These are phyloP conservation scores for Escallonia herrerae DNA, from an alignment of 129 eudicot genomes.

Conservation along the genomic window DNA sequence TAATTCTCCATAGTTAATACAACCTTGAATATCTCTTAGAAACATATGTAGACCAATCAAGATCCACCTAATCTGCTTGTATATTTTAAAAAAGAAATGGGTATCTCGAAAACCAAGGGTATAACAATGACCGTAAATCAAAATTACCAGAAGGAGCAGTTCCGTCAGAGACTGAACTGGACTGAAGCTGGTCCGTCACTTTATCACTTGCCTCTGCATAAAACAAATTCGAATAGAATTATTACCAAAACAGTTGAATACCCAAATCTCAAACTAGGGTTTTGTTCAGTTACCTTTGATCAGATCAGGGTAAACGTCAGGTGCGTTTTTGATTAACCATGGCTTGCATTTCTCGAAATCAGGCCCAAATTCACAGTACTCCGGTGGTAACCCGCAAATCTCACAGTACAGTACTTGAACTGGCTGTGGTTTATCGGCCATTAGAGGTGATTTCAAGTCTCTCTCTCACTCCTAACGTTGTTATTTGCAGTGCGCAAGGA, in stretches of 20 bases:
- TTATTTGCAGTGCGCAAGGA: too few species aligned
- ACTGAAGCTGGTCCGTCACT: too few species aligned
- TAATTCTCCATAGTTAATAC: too few species aligned
- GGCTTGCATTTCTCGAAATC: constrained; percentile 87
- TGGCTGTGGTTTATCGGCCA: constrained; percentile 74
- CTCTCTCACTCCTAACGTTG: background rate
- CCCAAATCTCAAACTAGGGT: constrained; percentile 4
- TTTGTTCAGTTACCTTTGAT: constrained; percentile 28
- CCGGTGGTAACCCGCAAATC: constrained; percentile 61
- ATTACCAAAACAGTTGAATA: constrained; percentile 27
- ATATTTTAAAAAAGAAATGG: too few species aligned
- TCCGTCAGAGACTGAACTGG: constrained; percentile 11
- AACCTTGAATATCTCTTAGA: too few species aligned
- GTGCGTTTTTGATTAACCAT: constrained; percentile 77
- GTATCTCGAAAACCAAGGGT: background rate
- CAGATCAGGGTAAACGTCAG: constrained; percentile 57
- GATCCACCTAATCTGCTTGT: too few species aligned
- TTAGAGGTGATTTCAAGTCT: constrained; percentile 5
- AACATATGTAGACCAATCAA: too few species aligned
- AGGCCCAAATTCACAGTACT: constrained; percentile 72
- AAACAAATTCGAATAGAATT: background rate
- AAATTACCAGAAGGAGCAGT: constrained; percentile 35
- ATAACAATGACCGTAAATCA: background rate
- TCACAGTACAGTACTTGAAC: constrained; percentile 56
- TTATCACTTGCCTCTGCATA: background rate